Evolutionary conservation across 2,329 filamentous ascomycete species (phyloP).

Genomic region (Teratosphaeria epicoccoides): DNA sequence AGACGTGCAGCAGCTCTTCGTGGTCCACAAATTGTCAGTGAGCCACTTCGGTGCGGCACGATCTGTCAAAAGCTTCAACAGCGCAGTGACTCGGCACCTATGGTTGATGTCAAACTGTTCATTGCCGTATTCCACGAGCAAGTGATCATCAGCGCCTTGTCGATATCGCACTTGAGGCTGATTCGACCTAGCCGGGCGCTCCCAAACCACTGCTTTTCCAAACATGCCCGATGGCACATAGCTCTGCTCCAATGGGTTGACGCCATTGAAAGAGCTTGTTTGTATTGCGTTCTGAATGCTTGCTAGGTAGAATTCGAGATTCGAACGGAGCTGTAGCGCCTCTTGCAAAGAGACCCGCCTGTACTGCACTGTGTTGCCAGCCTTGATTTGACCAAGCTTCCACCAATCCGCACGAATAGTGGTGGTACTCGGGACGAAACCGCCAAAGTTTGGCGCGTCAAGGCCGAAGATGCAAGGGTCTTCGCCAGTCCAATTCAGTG

Average conservation of each 20-base stretch:
- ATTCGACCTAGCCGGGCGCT: slow-evolving; percentile 16
- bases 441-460: slow-evolving; percentile 50
- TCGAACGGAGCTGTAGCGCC: slow-evolving; percentile 36
- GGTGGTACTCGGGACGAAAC: slow-evolving; percentile 47
- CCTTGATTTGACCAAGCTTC: slow-evolving; percentile 52
- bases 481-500: slow-evolving; percentile 52
- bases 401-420: slow-evolving; percentile 48
- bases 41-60: slow-evolving; percentile 29
- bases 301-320: slow-evolving; percentile 37
- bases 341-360: slow-evolving; percentile 41
- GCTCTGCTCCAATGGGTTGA: slow-evolving; percentile 23
- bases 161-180: slow-evolving; percentile 24
- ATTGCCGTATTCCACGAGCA: slow-evolving; percentile 49
- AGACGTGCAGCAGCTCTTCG: slow-evolving; percentile 41
- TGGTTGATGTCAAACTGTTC: slow-evolving; percentile 48
- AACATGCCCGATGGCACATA: slow-evolving; percentile 16
- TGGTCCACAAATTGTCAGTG: slow-evolving; percentile 37
- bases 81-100: slow-evolving; percentile 44
- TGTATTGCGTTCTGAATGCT: slow-evolving; percentile 32
- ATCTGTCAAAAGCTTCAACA: slow-evolving; percentile 39
- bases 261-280: slow-evolving; percentile 22
- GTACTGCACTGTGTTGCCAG: slow-evolving; percentile 46
- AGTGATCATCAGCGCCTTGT: slow-evolving; percentile 38
- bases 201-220: slow-evolving; percentile 22
- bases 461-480: slow-evolving; percentile 50